A percentile compares a stretch with the other conserved stretches of the same genome.
These are phyloP conservation scores for Verticillium tricorpus DNA, from an alignment of 2,329 filamentous ascomycete species.

Conservation along the genomic window DNA sequence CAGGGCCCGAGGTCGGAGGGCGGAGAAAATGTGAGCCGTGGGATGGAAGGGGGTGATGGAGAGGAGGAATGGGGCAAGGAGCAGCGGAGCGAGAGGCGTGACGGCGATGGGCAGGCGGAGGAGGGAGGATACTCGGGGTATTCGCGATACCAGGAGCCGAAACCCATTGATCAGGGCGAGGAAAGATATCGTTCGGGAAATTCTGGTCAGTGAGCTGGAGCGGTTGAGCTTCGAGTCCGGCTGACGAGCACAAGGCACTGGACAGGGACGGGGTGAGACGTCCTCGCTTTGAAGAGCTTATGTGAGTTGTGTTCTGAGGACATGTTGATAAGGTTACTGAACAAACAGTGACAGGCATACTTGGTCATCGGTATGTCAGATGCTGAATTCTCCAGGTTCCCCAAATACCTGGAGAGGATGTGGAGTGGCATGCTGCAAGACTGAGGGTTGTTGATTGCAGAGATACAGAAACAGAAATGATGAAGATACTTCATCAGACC, in stretches of 20 bases:
- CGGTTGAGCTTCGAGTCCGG: not conserved
- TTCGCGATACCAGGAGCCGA: not conserved
- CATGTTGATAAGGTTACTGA: not conserved
- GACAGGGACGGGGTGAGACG: not conserved
- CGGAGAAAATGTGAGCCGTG: not conserved
- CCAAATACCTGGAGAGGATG: too few relatives aligned
- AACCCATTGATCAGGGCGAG: not conserved
- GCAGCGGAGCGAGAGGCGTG: not conserved
- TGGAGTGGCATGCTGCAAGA: too few relatives aligned
- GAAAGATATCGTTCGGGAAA: too few relatives aligned
- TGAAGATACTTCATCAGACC: too few relatives aligned
- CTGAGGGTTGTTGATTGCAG: too few relatives aligned
- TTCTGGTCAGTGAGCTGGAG: too few relatives aligned
- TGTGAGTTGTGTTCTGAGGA: too few relatives aligned
- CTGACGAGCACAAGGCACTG: not conserved
- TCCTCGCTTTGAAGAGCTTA: too few relatives aligned
- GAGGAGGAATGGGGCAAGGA: not conserved
- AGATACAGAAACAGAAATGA: too few relatives aligned
- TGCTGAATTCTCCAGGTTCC: too few relatives aligned
- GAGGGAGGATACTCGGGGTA: not conserved
- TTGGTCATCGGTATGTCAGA: too few relatives aligned
- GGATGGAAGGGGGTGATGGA: not conserved
- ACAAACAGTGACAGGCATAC: not conserved
- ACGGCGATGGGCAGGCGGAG: not conserved
- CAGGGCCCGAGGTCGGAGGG: too few relatives aligned